Evolutionary conservation across 441 rosid species (phyloP), one percentile per base, ranked within the genome.

Genomic region (Lagerstroemia fauriei): DNA sequence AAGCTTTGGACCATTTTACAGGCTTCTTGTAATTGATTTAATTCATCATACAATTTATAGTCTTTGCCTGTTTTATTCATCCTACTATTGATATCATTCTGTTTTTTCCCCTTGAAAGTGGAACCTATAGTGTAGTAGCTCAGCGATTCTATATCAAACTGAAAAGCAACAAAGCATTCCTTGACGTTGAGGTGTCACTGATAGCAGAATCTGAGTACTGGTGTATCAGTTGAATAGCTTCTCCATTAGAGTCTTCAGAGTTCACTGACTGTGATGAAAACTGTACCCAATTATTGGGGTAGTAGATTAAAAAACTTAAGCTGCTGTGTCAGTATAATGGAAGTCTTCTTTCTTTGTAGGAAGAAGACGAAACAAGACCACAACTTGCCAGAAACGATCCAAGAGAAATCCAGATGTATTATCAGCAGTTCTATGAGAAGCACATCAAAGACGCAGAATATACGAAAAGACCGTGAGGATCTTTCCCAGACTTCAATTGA

Each of bases 381-480:
- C 73, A 4, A 80, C 90, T 91, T 82, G 97, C 92, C n/a, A 86
- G 50, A 77, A 87, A 0, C 78, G 97, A 95, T 85, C 93, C 92
- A 18, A 87, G n/a, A 81, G 99, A 93, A 90, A 92, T 97, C 69
- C 95, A 89, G 84, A 9, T 81, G 81, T 97, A 73, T 83, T 97
- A 94, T 87, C 90, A 89, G 88, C 85, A 84, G 32, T 95, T 91
- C 84, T 97, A 90, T 75, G 86, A 85, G 86, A 74, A 88, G 0
- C 87, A 95, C 50, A 91, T 97, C 81, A 87, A 83, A 88, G 89
- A 88, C 10, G 97, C 89, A 78, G 92, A 88, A 86, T 70, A 88
- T 78, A 87, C 80, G 50, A 94, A 85, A 85, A 93, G 89, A 85
- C 98, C 95, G 99, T 97, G 81, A 92, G 97, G 81, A 85, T 83